A percentile compares a stretch with the other conserved stretches of the same genome.
These are phyloP conservation scores for Chamaenerion angustifolium DNA, from an alignment of 345 rosid species.

Conservation along the genomic window DNA sequence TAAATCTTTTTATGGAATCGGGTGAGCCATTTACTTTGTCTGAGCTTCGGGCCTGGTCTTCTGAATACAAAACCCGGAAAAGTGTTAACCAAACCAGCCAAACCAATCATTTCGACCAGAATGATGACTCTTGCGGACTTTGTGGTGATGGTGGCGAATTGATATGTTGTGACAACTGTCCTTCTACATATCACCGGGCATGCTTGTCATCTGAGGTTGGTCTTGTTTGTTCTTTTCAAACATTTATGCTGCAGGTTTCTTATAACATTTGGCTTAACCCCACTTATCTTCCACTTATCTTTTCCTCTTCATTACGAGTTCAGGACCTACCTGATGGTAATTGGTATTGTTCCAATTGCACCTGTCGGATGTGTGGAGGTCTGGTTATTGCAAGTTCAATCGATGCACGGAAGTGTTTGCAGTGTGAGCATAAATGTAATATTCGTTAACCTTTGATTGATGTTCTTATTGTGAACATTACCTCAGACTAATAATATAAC, in stretches of 20 bases:
- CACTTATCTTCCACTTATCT: no score
- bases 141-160: constrained; percentile 91
- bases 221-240: constrained; percentile 8
- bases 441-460: constrained; percentile 3
- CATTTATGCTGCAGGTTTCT: background rate
- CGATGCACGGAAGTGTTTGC: constrained; percentile 54
- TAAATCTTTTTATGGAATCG: constrained; percentile 73
- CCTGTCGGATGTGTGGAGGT: constrained; percentile 62
- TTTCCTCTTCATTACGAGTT: background rate
- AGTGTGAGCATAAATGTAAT: constrained; percentile 86
- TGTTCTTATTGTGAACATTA: background rate
- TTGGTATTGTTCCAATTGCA: constrained; percentile 93
- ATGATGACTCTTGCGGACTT: constrained; percentile 92
- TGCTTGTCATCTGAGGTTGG: constrained; percentile 76
- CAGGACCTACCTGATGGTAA: constrained; percentile 88
- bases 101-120: constrained; percentile 54
- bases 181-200: constrained; percentile 74
- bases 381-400: constrained; percentile 35
- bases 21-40: constrained; percentile 63
- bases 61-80: constrained; percentile 65
- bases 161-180: constrained; percentile 93
- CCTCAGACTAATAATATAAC: no score
- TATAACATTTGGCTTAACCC: background rate
- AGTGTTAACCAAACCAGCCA: constrained; percentile 26
- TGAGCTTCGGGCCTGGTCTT: constrained; percentile 85